These are phyloP conservation scores for Suillus occidentalis DNA, from an alignment of 768 basidiomycete genomes.

Conservation along the genomic window DNA sequence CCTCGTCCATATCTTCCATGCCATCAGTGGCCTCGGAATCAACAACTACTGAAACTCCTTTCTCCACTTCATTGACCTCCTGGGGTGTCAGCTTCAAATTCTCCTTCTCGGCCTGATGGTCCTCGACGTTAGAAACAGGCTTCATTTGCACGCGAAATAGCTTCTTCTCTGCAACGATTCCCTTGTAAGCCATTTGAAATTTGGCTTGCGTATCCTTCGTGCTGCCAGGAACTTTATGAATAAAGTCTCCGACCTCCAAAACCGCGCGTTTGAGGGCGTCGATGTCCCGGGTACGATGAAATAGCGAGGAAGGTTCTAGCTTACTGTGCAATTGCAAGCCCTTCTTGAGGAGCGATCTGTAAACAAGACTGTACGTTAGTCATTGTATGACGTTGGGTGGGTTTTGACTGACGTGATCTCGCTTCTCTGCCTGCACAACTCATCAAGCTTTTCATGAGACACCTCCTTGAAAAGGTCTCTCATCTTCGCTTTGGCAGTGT, in stretches of 20 bases:
- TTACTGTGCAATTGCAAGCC: slow-evolving; percentile 26
- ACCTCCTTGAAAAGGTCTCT: slow-evolving; percentile 29
- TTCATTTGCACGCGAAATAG: background rate
- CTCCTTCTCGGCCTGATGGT: too few species aligned
- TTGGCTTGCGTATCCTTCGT: slow-evolving; percentile 22
- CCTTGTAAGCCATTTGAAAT: slow-evolving; percentile 31
- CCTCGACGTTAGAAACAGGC: slow-evolving; percentile 25
- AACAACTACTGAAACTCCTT: background rate
- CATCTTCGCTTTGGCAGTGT: slow-evolving; percentile 29
- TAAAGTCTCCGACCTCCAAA: slow-evolving; percentile 27
- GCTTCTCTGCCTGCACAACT: slow-evolving; percentile 27
- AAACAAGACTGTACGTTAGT: background rate
- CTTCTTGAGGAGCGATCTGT: slow-evolving; percentile 30
- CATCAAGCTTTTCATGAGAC: slow-evolving; percentile 37
- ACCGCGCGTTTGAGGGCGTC: slow-evolving; percentile 28
- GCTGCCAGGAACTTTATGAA: slow-evolving; percentile 25
- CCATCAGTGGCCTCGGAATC: slow-evolving; percentile 1
- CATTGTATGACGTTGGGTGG: background rate
- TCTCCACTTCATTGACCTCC: too few species aligned
- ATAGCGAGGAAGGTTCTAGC: slow-evolving; percentile 30
- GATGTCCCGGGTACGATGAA: slow-evolving; percentile 28
- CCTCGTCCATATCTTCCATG: slow-evolving; percentile 5
- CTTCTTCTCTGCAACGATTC: slow-evolving; percentile 29
- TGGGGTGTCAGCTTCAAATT: too few species aligned
- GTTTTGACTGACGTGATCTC: slow-evolving; percentile 32